A percentile compares a stretch with the other conserved stretches of the same genome.
Evolutionary conservation across 257 asterid genomes (phyloP).

Genomic region (Petrea volubilis): DNA sequence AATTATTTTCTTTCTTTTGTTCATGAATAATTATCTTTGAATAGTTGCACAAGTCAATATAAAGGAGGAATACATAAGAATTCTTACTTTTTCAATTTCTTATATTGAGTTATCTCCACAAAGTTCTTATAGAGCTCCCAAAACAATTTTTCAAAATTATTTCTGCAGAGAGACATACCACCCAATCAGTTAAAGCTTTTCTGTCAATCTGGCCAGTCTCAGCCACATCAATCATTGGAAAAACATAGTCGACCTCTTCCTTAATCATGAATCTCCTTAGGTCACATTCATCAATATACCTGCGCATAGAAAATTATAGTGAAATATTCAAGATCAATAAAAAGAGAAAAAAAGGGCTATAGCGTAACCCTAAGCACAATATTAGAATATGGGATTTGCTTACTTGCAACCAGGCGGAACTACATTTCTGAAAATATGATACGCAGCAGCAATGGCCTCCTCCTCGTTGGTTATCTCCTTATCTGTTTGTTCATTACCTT

Average conservation of each 20-base stretch:
- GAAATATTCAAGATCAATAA: not conserved
- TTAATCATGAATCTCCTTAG: slow-evolving; percentile 85
- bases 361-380: not conserved
- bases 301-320: slow-evolving; percentile 18
- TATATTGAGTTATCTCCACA: not conserved
- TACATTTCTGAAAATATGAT: slow-evolving; percentile 74
- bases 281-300: slow-evolving; percentile 79
- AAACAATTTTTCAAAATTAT: not conserved
- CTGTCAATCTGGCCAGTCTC: slow-evolving; percentile 74
- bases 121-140: not conserved
- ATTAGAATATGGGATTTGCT: slow-evolving; percentile 27
- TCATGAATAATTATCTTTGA: not conserved
- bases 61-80: not conserved
- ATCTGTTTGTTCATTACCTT: slow-evolving; percentile 64
- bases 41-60: not conserved
- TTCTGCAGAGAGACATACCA: slow-evolving; percentile 55
- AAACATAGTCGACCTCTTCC: slow-evolving; percentile 84
- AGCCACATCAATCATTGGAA: slow-evolving; percentile 77
- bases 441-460: slow-evolving; percentile 94
- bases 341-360: not conserved
- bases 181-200: slow-evolving; percentile 80
- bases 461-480: slow-evolving; percentile 86
- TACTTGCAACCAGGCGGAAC: slow-evolving; percentile 78
- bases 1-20: too few relatives aligned
- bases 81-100: too few relatives aligned